Evolutionary conservation across 2,329 filamentous ascomycete genomes (phyloP).

Genomic region (Oidium heveae): DNA sequence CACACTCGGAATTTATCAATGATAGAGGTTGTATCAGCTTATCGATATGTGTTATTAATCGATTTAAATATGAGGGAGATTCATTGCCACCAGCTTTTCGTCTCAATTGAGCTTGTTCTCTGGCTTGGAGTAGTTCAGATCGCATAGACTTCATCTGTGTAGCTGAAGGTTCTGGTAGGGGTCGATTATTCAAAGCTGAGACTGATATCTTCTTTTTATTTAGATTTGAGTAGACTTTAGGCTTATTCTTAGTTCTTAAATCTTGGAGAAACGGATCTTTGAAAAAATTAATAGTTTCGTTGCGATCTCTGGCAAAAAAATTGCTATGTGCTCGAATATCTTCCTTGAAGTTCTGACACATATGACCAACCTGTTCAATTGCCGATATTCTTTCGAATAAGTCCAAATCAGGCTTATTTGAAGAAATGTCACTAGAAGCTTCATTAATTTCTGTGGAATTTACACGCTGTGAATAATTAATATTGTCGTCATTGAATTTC

Average conservation of each 20-base stretch:
- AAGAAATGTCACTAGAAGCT: background rate
- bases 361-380: conserved; percentile 4
- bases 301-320: conserved; percentile 70
- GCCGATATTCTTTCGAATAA: background rate
- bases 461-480: background rate
- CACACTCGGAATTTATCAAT: conserved; percentile 4
- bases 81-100: conserved; percentile 10
- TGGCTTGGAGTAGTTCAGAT: conserved; percentile 11
- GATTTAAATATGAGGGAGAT: conserved; percentile 24
- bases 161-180: conserved; percentile 12
- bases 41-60: conserved; percentile 34
- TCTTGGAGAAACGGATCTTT: background rate
- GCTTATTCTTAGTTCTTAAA: background rate
- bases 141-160: conserved; percentile 11
- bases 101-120: conserved; percentile 11
- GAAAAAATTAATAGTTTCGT: conserved; percentile 63
- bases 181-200: conserved; percentile 4
- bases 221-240: background rate
- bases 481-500: conserved; percentile 7
- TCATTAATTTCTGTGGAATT: background rate
- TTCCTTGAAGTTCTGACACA: conserved; percentile 28
- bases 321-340: conserved; percentile 65
- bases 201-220: background rate
- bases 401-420: background rate
- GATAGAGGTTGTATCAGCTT: conserved; percentile 22